Base-by-base conservation (phyloP, 2,329 filamentous ascomycete species). In the Pyrenochaeta sp. region DNA sequence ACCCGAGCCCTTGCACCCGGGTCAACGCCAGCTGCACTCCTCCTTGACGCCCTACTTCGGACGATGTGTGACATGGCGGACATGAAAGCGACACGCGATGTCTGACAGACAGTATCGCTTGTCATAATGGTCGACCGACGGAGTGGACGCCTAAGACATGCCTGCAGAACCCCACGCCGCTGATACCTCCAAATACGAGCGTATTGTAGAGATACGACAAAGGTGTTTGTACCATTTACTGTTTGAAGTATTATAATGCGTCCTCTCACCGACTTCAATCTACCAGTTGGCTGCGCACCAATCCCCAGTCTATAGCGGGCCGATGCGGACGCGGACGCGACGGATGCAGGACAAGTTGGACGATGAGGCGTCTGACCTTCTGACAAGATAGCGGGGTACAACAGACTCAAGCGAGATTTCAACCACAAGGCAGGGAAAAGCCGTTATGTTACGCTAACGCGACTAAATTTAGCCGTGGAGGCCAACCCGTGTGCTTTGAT, bases 361-460 rank as follows among this genome's bases (percentile, higher is more conserved):
- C 29, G 15, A 20, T 44, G 41, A 44, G 46, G 49, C 51, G 54
- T 54, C 54, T 55, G 54, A 52, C 54, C 45, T 48, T 51, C 33
- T 51, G 57, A 58, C 58, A 58, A 54, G 44, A 50, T 54, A 54
- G 60, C 49, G 60, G 60, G 60, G 54, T 60, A 39, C 31, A 46
- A 48, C 40, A 23, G 27, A 15, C 31, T 20, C 18, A 46, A 54
- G 57, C 50, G 49, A 54, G 54, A 50, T 45, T 46, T 46, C 52
- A 50, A 44, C 54, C 60, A 59, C 47, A 39, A 62, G 51, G 56
- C 49, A 60, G 49, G 33, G 52, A 61, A 57, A 27, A 61, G 45
- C 60, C 60, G 60, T 63, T 63, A 46, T 45, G 52, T 36, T 35
- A 61, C 60, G 55, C 60, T 61, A 63, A 51, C 40, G 43, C 39